Percentiles rank a stretch among this genome's conserved stretches.
Conservation (phyloP, 2,329 filamentous ascomycete species). For the Zasmidium angulare region DNA sequence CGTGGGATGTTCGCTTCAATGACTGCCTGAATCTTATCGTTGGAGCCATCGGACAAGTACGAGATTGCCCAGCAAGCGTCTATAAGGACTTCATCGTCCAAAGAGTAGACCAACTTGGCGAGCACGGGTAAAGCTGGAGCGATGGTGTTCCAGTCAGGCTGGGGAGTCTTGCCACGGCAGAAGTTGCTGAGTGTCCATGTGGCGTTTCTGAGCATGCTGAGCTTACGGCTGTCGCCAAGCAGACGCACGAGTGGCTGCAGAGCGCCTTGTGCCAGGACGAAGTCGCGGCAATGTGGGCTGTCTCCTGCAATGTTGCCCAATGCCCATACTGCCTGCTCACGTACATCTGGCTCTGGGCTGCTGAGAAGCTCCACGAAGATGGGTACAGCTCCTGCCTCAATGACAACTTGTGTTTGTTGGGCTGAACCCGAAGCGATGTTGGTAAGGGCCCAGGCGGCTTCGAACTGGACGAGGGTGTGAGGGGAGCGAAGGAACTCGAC, state of each 20-base stretch:
- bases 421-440: conserved; percentile 98
- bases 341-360: conserved; percentile 95
- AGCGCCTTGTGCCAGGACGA: conserved; percentile 87
- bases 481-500: conserved; percentile 98
- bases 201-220: conserved; percentile 98
- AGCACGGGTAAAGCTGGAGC: conserved; percentile 91
- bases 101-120: conserved; percentile 94
- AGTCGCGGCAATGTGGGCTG: conserved; percentile 95
- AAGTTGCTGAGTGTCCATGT: conserved; percentile 99
- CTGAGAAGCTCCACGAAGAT: conserved; percentile 96
- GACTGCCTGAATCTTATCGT: conserved; percentile 98
- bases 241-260: conserved; percentile 86
- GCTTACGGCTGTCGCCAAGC: conserved; percentile 94
- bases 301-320: conserved; percentile 98
- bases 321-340: conserved; percentile 98
- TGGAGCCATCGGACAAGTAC: conserved; percentile 94
- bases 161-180: conserved; percentile 98
- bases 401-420: conserved; percentile 96
- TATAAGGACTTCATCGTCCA: conserved; percentile 97
- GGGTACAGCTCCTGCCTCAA: conserved; percentile 94
- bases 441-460: conserved; percentile 97
- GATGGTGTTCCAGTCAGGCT: conserved; percentile 97
- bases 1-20: conserved; percentile 98
- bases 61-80: conserved; percentile 99
- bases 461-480: conserved; percentile 97